Percentiles rank a stretch among this genome's conserved stretches.
Conservation (phyloP, 148 eudicot species). For the Dysphania ambrosioides region DNA sequence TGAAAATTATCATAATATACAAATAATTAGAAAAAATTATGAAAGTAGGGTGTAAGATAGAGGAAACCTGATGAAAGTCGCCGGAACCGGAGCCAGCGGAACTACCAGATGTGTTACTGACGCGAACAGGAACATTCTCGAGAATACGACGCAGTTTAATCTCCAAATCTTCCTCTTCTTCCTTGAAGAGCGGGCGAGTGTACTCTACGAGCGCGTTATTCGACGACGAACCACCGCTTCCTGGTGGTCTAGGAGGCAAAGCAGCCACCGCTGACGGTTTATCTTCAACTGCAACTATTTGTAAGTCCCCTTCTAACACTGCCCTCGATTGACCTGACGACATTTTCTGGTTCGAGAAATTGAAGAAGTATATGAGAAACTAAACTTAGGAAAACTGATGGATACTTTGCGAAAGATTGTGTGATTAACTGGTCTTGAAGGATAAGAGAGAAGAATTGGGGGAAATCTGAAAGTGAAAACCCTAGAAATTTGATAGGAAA, state of each 20-base stretch:
- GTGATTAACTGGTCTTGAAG: background rate
- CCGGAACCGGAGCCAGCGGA: constrained; percentile 99
- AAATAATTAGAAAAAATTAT: background rate
- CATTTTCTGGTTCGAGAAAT: constrained; percentile 23
- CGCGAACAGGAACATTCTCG: constrained; percentile 89
- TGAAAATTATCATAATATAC: background rate
- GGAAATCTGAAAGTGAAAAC: background rate
- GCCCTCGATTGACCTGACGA: constrained; percentile 39
- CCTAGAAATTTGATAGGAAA: background rate
- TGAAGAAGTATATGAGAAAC: background rate
- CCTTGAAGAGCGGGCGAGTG: constrained; percentile 46
- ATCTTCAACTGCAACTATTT: constrained; percentile 49
- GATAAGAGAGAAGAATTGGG: background rate
- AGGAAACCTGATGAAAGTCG: constrained; percentile 87
- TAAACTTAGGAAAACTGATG: no score
- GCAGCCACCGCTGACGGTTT: constrained; percentile 27
- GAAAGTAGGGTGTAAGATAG: background rate
- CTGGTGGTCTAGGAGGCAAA: constrained; percentile 61
- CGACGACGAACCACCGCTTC: constrained; percentile 25
- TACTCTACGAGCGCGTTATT: constrained; percentile 73
- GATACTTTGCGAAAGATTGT: background rate
- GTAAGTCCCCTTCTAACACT: constrained; percentile 51
- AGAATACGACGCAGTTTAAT: constrained; percentile 85
- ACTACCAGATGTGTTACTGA: constrained; percentile 90
- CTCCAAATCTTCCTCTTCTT: constrained; percentile 86